Evolutionary conservation across 2,329 filamentous ascomycete genomes (phyloP).

Genomic region (Xylogone sp.): DNA sequence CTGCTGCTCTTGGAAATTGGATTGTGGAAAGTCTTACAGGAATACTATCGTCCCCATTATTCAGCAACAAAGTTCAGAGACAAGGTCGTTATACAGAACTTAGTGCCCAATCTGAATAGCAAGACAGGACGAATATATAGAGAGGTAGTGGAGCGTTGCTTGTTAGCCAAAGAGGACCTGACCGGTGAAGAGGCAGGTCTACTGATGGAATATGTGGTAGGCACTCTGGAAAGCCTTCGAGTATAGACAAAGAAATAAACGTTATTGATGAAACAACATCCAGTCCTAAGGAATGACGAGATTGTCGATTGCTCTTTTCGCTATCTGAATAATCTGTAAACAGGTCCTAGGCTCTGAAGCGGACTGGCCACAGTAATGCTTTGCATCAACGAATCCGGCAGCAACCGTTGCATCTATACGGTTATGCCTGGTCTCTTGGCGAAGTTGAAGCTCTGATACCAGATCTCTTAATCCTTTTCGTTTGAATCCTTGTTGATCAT

Average conservation of each 20-base stretch:
- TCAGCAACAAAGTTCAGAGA: slow-evolving; percentile 39
- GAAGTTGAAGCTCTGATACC: slow-evolving; percentile 48
- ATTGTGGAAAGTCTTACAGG: slow-evolving; percentile 39
- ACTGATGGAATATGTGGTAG: slow-evolving; percentile 39
- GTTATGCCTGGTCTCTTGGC: slow-evolving; percentile 44
- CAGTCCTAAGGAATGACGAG: slow-evolving; percentile 47
- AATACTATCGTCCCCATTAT: slow-evolving; percentile 38
- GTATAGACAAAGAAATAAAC: slow-evolving; percentile 14
- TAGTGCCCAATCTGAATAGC: slow-evolving; percentile 37
- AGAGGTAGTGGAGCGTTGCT: slow-evolving; percentile 38
- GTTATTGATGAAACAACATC: not conserved
- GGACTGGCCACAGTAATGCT: not conserved
- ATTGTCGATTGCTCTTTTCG: slow-evolving; percentile 48
- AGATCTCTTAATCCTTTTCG: slow-evolving; percentile 53
- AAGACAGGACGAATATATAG: slow-evolving; percentile 38
- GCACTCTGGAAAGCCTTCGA: slow-evolving; percentile 34
- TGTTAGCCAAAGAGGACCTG: slow-evolving; percentile 34
- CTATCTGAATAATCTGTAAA: slow-evolving; percentile 49
- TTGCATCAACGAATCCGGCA: not conserved
- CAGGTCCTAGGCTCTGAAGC: slow-evolving; percentile 36
- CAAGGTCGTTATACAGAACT: slow-evolving; percentile 34
- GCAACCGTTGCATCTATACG: slow-evolving; percentile 41
- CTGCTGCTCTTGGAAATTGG: slow-evolving; percentile 46
- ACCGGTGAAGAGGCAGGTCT: slow-evolving; percentile 33
- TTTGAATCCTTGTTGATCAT: slow-evolving; percentile 24